Percentiles rank a stretch among this genome's conserved stretches.
Evolutionary conservation across 306 rosid genomes (phyloP).

Genomic region (Senna siamea): DNA sequence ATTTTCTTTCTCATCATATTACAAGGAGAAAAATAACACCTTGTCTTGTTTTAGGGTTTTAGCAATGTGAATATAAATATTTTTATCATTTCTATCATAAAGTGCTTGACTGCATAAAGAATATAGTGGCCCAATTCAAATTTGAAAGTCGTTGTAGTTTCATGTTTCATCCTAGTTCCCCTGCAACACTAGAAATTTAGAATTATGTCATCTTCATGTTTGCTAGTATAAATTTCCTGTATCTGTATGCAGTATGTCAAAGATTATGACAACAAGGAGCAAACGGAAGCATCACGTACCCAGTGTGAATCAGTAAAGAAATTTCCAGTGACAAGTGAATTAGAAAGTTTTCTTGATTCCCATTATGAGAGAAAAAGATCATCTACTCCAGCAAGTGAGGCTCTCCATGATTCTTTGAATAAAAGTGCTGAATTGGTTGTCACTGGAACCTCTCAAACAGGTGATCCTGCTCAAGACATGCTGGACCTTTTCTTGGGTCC

Average conservation of each 20-base stretch:
- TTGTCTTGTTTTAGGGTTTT: background rate
- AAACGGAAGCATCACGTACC: conserved; percentile 33
- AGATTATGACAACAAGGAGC: conserved; percentile 47
- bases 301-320: conserved; percentile 41
- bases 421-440: conserved; percentile 38
- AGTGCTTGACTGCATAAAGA: background rate
- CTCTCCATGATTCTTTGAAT: conserved; percentile 37
- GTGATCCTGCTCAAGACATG: conserved; percentile 84
- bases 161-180: background rate
- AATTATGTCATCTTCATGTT: conserved; percentile 9
- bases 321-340: conserved; percentile 33
- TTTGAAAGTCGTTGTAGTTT: conserved; percentile 17
- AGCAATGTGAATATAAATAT: conserved; percentile 26
- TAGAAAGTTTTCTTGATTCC: conserved; percentile 41
- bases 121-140: conserved; percentile 15
- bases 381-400: conserved; percentile 32
- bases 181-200: conserved; percentile 16
- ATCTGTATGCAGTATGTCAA: conserved; percentile 61
- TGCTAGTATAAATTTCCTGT: background rate
- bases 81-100: conserved; percentile 24
- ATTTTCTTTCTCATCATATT: conserved; percentile 33
- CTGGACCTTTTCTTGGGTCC: conserved; percentile 80
- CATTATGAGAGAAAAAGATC: conserved; percentile 37
- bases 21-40: background rate
- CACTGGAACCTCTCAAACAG: conserved; percentile 40